Conservation (phyloP, 352 stramenopile genomes). For the Plasmopara muralis region DNA sequence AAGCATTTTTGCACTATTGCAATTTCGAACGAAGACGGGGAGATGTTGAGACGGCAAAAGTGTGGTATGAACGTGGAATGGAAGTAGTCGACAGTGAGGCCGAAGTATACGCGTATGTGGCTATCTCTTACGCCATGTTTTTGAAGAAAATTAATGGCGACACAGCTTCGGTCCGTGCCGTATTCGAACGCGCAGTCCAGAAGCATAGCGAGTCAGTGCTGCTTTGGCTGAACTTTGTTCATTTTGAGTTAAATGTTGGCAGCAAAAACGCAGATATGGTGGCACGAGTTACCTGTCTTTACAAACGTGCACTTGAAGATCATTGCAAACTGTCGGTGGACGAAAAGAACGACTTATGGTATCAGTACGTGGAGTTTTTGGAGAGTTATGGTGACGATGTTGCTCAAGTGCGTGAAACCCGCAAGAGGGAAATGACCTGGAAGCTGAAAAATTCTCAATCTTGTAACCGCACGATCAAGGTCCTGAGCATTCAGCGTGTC, state of each 20-base stretch:
- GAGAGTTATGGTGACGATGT: conserved; percentile 43
- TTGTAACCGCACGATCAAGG: conserved; percentile 47
- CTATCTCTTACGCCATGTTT: conserved; percentile 55
- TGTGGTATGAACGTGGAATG: conserved; percentile 49
- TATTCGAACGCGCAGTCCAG: conserved; percentile 41
- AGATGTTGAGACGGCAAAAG: conserved; percentile 41
- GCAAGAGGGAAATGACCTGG: conserved; percentile 53
- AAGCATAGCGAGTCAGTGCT: conserved; percentile 39
- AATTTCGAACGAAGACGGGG: conserved; percentile 66
- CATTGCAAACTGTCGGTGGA: conserved; percentile 45
- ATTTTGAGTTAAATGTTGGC: conserved; percentile 50
- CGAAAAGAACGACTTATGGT: conserved; percentile 79
- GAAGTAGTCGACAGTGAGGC: conserved; percentile 31
- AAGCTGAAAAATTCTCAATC: conserved; percentile 56
- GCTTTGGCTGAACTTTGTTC: conserved; percentile 62
- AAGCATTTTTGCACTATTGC: conserved; percentile 56
- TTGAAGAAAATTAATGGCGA: conserved; percentile 43
- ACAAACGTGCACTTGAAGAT: conserved; percentile 42
- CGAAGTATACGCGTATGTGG: conserved; percentile 44
- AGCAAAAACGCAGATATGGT: conserved; percentile 26
- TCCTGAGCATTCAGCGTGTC: conserved; percentile 41
- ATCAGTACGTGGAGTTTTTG: conserved; percentile 73
- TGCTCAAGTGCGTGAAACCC: conserved; percentile 40
- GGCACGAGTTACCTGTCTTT: conserved; percentile 36
- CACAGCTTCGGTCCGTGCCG: conserved; percentile 26